Evolutionary conservation across 2,329 filamentous ascomycete species (phyloP).

Genomic region (Atkinsonella hypoxylon): DNA sequence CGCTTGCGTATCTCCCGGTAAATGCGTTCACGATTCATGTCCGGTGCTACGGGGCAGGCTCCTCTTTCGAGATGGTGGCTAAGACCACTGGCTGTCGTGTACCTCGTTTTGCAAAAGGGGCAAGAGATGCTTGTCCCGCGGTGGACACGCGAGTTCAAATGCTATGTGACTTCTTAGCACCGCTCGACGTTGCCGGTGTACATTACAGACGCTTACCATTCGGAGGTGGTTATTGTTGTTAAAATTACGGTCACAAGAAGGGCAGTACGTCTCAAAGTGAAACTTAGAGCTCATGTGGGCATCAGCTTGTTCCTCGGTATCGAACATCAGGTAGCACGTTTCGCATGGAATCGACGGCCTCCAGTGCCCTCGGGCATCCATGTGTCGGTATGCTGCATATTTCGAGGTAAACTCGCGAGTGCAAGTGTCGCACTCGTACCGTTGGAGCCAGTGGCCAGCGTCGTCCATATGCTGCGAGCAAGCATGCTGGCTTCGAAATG

Average conservation of each 20-base stretch:
- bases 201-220: slow-evolving; percentile 15
- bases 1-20: slow-evolving; percentile 29
- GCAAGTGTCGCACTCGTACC: slow-evolving; percentile 19
- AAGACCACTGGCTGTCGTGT: slow-evolving; percentile 39
- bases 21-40: slow-evolving; percentile 34
- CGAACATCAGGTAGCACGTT: slow-evolving; percentile 11
- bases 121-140: slow-evolving; percentile 32
- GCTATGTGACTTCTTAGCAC: slow-evolving; percentile 25
- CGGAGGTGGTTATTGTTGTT: slow-evolving; percentile 16
- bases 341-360: slow-evolving; percentile 13
- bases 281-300: slow-evolving; percentile 15
- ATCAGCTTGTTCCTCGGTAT: slow-evolving; percentile 9
- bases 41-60: slow-evolving; percentile 31
- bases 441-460: slow-evolving; percentile 14
- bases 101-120: slow-evolving; percentile 38
- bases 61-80: slow-evolving; percentile 42
- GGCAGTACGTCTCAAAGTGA: slow-evolving; percentile 21
- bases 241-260: slow-evolving; percentile 22
- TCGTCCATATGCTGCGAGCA: slow-evolving; percentile 1
- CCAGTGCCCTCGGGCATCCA: slow-evolving; percentile 19
- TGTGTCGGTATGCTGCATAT: slow-evolving; percentile 16
- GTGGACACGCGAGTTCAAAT: slow-evolving; percentile 41
- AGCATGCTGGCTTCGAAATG: background rate
- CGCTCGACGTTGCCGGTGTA: background rate
- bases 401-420: slow-evolving; percentile 12